Evolutionary conservation across 2,329 filamentous ascomycete genomes (phyloP).

Genomic region (Dryadomyces quercus-mongolicae): DNA sequence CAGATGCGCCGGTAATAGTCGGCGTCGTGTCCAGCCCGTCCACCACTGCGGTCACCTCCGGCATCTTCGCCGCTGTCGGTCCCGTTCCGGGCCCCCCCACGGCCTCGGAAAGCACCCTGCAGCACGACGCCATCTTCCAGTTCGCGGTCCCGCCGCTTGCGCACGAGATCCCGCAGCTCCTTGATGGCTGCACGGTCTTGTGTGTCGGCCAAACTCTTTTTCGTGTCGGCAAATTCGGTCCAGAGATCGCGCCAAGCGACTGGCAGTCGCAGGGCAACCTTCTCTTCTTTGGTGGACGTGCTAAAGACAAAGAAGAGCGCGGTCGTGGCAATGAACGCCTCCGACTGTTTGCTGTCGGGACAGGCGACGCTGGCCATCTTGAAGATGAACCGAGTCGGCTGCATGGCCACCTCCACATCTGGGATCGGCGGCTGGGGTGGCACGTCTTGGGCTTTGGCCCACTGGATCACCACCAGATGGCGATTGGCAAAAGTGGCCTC

Average conservation of each 20-base stretch:
- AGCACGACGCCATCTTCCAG: slow-evolving; percentile 64
- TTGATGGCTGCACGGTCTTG: slow-evolving; percentile 58
- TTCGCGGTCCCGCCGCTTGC: slow-evolving; percentile 55
- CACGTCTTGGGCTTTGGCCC: slow-evolving; percentile 61
- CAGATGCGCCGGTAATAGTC: slow-evolving; percentile 47
- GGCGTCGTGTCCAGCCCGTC: slow-evolving; percentile 21
- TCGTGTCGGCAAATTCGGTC: slow-evolving; percentile 60
- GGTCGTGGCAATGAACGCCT: slow-evolving; percentile 71
- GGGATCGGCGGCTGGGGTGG: slow-evolving; percentile 23
- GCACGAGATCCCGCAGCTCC: slow-evolving; percentile 57
- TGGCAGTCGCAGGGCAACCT: slow-evolving; percentile 66
- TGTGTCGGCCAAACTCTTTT: slow-evolving; percentile 58
- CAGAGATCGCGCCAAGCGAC: slow-evolving; percentile 76
- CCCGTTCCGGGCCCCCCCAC: slow-evolving; percentile 32
- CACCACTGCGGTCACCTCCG: slow-evolving; percentile 28
- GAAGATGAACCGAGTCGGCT: slow-evolving; percentile 46
- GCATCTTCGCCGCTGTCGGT: slow-evolving; percentile 38
- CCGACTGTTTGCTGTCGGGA: slow-evolving; percentile 67
- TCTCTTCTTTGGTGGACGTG: slow-evolving; percentile 72
- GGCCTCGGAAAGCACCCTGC: slow-evolving; percentile 61
- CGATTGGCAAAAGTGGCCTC: slow-evolving; percentile 63
- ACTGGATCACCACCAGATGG: slow-evolving; percentile 61
- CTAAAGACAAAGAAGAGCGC: slow-evolving; percentile 74
- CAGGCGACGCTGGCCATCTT: slow-evolving; percentile 67
- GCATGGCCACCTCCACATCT: slow-evolving; percentile 31